phyloP scores from a whole-genome alignment of 768 basidiomycete species.

The Pleurotus tuoliensis region DNA sequence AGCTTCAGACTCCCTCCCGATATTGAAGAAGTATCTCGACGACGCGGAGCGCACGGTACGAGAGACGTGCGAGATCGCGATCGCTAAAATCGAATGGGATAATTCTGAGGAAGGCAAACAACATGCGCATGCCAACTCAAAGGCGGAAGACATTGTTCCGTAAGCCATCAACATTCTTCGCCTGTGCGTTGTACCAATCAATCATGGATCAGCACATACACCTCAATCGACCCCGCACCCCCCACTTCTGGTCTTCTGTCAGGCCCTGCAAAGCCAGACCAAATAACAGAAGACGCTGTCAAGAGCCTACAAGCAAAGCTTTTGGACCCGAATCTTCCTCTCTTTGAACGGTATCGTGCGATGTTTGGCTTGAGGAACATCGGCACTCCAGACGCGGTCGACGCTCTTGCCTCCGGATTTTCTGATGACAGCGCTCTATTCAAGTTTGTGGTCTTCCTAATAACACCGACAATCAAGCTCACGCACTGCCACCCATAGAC shows the following conservation, averaged over 20 bases:
- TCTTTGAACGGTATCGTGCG: conserved; percentile 94
- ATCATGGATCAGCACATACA: conserved; percentile 50
- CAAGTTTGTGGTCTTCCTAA: conserved; percentile 51
- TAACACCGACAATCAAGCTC: background rate
- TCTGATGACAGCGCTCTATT: conserved; percentile 86
- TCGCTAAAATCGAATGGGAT: conserved; percentile 94
- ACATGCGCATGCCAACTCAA: conserved; percentile 31
- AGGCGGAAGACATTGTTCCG: conserved; percentile 27
- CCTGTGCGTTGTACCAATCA: background rate
- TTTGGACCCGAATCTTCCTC: conserved; percentile 59
- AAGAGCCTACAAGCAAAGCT: conserved; percentile 55
- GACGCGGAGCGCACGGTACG: conserved; percentile 76
- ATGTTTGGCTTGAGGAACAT: conserved; percentile 98
- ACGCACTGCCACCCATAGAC: conserved; percentile 41
- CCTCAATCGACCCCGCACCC: conserved; percentile 89
- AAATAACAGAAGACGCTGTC: conserved; percentile 45
- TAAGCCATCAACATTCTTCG: conserved; percentile 19
- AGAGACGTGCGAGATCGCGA: conserved; percentile 97
- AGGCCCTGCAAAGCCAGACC: conserved; percentile 48
- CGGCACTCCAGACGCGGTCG: conserved; percentile 79
- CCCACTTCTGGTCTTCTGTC: conserved; percentile 62
- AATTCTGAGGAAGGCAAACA: conserved; percentile 66
- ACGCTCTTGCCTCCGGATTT: conserved; percentile 91
- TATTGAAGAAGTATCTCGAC: conserved; percentile 66
- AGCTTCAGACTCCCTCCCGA: conserved; percentile 53